Conservation (phyloP, 2,329 filamentous ascomycete species). For the Cercospora berteroae region DNA sequence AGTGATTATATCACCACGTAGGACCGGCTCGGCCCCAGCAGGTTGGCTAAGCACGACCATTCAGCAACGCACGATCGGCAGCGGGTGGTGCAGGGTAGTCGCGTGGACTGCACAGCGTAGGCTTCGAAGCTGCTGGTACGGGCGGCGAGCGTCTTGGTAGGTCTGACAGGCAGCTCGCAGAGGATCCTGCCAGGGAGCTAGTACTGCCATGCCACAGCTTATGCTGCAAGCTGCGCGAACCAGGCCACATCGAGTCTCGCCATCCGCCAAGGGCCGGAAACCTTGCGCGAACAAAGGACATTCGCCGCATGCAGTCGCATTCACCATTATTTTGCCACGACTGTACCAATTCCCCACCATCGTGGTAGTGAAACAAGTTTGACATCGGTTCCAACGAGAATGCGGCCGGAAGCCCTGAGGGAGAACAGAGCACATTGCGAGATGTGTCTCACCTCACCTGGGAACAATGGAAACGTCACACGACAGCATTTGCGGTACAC, state of each 20-base stretch:
- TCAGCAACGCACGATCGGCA: slow-evolving; percentile 13
- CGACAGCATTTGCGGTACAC: not conserved
- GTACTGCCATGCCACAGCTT: slow-evolving; percentile 13
- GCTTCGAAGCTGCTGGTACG: slow-evolving; percentile 12
- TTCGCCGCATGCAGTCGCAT: slow-evolving; percentile 22
- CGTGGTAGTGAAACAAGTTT: not conserved
- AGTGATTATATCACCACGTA: slow-evolving; percentile 11
- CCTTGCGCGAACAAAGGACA: slow-evolving; percentile 17
- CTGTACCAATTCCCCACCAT: not conserved
- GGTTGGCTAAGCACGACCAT: slow-evolving; percentile 9
- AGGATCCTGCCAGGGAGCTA: slow-evolving; percentile 8
- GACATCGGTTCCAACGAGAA: not conserved
- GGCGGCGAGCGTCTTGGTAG: slow-evolving; percentile 14
- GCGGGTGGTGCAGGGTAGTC: slow-evolving; percentile 12
- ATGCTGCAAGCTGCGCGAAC: slow-evolving; percentile 10
- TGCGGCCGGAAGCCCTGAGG: not conserved
- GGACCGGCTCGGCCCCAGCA: not conserved
- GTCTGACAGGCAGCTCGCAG: slow-evolving; percentile 6
- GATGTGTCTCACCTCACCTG: not conserved
- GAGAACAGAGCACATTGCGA: not conserved
- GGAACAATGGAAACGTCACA: not conserved
- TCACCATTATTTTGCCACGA: not conserved
- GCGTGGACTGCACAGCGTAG: slow-evolving; percentile 10
- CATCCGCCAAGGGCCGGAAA: slow-evolving; percentile 17
- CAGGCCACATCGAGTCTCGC: slow-evolving; percentile 17